Conservation (phyloP, 306 rosid species). For the Dryas drummondii region DNA sequence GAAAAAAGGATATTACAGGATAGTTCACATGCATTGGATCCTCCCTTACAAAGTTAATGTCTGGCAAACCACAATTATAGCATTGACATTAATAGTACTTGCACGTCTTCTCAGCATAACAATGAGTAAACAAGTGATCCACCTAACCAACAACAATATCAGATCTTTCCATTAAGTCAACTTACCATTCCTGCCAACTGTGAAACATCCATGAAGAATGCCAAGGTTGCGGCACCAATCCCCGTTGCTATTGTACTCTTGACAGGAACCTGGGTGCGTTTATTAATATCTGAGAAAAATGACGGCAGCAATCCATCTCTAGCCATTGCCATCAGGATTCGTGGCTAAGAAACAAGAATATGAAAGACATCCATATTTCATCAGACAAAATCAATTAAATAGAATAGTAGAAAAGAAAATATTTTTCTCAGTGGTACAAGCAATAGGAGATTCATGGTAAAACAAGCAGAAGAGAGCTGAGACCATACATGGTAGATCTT, state of each 20-base stretch:
- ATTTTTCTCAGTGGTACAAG: not conserved
- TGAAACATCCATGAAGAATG: conserved; percentile 83
- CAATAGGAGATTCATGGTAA: not conserved
- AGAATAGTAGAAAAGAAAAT: conserved; percentile 3
- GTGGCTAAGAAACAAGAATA: conserved; percentile 39
- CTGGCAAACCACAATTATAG: conserved; percentile 6
- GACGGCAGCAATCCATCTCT: conserved; percentile 58
- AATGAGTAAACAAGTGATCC: not conserved
- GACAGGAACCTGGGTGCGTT: conserved; percentile 45
- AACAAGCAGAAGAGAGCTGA: not conserved
- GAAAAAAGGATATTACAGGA: not conserved
- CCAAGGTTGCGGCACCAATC: conserved; percentile 61
- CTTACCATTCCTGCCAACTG: conserved; percentile 91
- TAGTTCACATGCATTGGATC: not conserved
- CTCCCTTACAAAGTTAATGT: not conserved
- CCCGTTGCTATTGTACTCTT: conserved; percentile 74
- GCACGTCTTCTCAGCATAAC: not conserved
- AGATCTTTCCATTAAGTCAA: not conserved
- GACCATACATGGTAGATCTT: not conserved
- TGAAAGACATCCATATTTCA: conserved; percentile 15
- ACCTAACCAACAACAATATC: conserved; percentile 2
- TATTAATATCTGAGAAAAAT: conserved; percentile 48
- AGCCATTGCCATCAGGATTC: conserved; percentile 66
- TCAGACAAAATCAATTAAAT: not conserved
- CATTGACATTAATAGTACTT: not conserved